Base-by-base conservation (phyloP, 805 yeast species). In the Yamadazyma olivae region DNA sequence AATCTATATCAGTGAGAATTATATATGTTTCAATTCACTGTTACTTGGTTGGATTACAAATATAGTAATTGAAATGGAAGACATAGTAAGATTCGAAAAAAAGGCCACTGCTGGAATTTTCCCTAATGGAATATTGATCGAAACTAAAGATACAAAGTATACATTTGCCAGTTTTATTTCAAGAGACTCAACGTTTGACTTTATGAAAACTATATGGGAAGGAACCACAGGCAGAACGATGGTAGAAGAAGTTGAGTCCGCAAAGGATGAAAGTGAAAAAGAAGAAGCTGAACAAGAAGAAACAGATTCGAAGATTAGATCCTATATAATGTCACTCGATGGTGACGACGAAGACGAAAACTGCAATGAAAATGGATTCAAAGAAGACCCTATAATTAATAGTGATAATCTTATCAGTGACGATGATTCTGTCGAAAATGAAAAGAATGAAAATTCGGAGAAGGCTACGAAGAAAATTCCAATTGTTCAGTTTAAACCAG, bases 11-110 rank as follows among this genome's bases (percentile, higher is more conserved):
- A 77, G 95, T 14, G 90, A 86, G 45, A 73, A 75, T 35, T 78
- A 82, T 50, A 53, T 91, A 3, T 87, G 96, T 53, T 93, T 93
- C 70, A 82, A 88, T 54, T 83, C 96, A 6, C 83, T 83, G 47
- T 67, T 93, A 26, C 63, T 91, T 30, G 96, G 96, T 1, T 90
- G 96, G 95, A 84, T 88, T 8, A 87, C 96, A 7, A 84, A 77
- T 44, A 63, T 90, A 25, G 74, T 83, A 3, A 72, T 93, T 14
- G 79, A 87, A 0, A 74, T 81, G 46, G 76, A 72, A 31, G 95
- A 88, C 38, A 77, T 93, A 17, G 67, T 72, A 8, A 67, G 74
- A 19, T 76, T 89, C 47, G 96, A 91, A 50, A 86, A 87, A 58
- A 83, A 80, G 39, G 72, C 80, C 14, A 88, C 96, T 0, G 96